Conservation (phyloP, 441 rosid genomes). For the Arabidopsis hybrid region DNA sequence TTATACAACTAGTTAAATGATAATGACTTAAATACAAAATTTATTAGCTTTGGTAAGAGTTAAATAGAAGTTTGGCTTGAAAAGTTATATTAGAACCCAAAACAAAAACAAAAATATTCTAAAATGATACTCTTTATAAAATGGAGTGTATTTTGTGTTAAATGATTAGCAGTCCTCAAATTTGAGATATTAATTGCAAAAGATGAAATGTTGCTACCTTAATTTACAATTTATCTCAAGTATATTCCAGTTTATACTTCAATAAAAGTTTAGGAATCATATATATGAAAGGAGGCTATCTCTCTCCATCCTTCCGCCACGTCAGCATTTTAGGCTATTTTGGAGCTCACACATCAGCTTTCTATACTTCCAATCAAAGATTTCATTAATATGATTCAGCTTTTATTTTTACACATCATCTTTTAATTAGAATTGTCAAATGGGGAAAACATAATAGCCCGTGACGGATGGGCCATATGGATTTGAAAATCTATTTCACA, state of each 20-base stretch:
- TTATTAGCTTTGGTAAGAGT: not conserved
- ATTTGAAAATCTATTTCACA: too few relatives aligned
- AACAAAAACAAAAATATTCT: not conserved
- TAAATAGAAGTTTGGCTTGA: not conserved
- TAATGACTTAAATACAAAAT: not conserved
- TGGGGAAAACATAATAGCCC: too few relatives aligned
- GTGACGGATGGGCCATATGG: too few relatives aligned
- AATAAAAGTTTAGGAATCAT: too few relatives aligned
- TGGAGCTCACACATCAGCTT: too few relatives aligned
- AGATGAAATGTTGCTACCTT: conserved; percentile 5
- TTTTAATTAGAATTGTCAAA: too few relatives aligned
- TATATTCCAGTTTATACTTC: conserved; percentile 2
- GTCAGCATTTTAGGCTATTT: too few relatives aligned
- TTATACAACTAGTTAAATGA: not conserved
- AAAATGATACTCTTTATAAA: not conserved
- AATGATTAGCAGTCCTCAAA: not conserved
- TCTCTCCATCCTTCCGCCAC: too few relatives aligned
- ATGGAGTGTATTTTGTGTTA: not conserved
- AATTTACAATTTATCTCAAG: not conserved
- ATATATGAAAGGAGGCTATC: too few relatives aligned
- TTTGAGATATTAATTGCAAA: not conserved
- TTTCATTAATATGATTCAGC: too few relatives aligned
- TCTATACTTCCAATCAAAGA: too few relatives aligned
- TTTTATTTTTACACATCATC: too few relatives aligned
- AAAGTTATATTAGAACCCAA: not conserved